These are phyloP conservation scores for Bipolaris cookei DNA, from an alignment of 2,329 filamentous ascomycete species.

Conservation along the genomic window DNA sequence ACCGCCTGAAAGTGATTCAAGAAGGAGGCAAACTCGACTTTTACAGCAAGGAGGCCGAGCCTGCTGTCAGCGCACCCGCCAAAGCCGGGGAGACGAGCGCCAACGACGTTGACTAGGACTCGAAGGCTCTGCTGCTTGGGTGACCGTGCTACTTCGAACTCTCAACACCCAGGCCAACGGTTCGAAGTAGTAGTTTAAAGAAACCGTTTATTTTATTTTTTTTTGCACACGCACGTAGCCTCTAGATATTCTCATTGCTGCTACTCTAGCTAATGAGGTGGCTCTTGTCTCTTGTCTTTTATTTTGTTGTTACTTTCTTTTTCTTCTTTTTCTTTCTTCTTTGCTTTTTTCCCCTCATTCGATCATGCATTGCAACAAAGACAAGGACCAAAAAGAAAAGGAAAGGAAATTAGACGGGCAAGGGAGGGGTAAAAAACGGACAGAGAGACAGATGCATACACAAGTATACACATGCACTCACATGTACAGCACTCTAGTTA, in stretches of 20 bases:
- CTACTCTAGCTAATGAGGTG: neutral
- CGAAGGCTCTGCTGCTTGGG: neutral
- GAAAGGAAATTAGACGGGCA: no score
- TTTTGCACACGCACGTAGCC: neutral
- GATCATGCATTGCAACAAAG: no score
- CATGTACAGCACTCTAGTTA: no score
- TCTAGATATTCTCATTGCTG: neutral
- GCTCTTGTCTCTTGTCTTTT: neutral
- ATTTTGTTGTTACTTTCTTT: neutral
- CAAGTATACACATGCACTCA: no score
- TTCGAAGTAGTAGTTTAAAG: neutral
- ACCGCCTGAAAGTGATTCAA: slow-evolving; percentile 75
- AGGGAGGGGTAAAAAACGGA: no score
- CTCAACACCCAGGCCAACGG: slow-evolving; percentile 2
- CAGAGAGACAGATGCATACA: no score
- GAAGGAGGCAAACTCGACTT: slow-evolving; percentile 72
- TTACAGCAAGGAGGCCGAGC: slow-evolving; percentile 59
- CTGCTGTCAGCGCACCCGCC: slow-evolving; percentile 7
- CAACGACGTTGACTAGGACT: slow-evolving; percentile 46
- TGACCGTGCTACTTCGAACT: neutral
- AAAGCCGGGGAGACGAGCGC: slow-evolving; percentile 33
- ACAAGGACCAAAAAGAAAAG: no score
- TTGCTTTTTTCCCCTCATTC: no score
- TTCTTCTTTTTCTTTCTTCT: neutral
- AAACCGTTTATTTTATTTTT: neutral